Evolutionary conservation across 768 basidiomycete species (phyloP).

Genomic region (Rhodotorula kratochvilovae): DNA sequence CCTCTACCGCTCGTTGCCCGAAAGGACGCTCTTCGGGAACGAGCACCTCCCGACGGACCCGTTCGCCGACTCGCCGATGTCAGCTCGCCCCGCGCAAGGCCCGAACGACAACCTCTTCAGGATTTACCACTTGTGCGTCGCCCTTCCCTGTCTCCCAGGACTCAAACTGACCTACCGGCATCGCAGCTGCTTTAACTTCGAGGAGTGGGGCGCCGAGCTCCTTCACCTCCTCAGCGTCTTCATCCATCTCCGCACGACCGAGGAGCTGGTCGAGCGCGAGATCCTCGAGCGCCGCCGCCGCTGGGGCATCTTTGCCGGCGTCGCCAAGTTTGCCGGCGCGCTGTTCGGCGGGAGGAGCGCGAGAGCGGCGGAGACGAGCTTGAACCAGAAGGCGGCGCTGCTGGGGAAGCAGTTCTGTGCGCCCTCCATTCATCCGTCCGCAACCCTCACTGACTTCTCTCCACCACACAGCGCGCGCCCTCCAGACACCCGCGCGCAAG

Average conservation of each 20-base stretch:
- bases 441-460: too few species aligned
- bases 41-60: neutral
- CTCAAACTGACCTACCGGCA: neutral
- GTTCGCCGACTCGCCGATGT: constrained; percentile 2
- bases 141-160: accelerated
- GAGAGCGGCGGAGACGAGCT: neutral
- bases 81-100: neutral
- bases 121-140: constrained; percentile 37
- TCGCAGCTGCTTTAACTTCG: constrained; percentile 92
- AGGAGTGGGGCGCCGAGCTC: constrained; percentile 85
- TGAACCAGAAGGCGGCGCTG: constrained; percentile 4
- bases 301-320: constrained; percentile 15
- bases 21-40: constrained; percentile 20
- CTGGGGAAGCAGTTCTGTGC: constrained; percentile 34
- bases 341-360: neutral
- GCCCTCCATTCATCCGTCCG: neutral
- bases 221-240: constrained; percentile 77
- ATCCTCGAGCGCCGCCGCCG: neutral
- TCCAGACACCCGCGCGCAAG: constrained; percentile 13
- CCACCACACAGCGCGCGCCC: constrained; percentile 1
- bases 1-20: constrained; percentile 23
- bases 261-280: constrained; percentile 49
- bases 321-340: neutral
- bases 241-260: constrained; percentile 66
- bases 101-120: constrained; percentile 41